Conservation (phyloP, 345 rosid species). For the Eucalyptus tenuipes region DNA sequence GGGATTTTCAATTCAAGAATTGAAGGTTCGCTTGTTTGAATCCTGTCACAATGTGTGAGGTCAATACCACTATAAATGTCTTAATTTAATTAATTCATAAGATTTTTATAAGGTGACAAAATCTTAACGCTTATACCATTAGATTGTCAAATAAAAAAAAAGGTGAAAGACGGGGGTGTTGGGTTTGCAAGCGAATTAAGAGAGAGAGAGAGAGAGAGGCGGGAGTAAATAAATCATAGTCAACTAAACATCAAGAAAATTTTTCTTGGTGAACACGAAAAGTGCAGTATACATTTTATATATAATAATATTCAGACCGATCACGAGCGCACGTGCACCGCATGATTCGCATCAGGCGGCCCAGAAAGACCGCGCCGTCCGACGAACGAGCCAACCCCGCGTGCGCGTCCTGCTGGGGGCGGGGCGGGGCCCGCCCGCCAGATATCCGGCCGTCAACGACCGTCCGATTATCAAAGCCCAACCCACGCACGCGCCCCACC, state of each 20-base stretch:
- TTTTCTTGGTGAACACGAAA: no score
- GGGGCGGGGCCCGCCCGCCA: neutral
- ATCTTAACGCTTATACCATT: rapidly evolving
- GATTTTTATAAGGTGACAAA: rapidly evolving
- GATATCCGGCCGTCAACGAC: neutral
- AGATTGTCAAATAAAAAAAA: no score
- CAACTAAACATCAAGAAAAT: no score
- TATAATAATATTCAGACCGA: neutral
- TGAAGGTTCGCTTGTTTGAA: neutral
- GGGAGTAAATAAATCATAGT: neutral
- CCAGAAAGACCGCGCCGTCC: neutral
- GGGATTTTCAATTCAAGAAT: no score
- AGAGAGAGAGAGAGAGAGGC: neutral
- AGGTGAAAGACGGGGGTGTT: rapidly evolving
- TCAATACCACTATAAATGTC: no score
- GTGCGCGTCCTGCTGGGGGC: no score
- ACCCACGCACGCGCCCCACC: neutral
- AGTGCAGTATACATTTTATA: rapidly evolving
- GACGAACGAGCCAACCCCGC: neutral
- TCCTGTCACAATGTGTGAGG: neutral
- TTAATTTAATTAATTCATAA: rapidly evolving
- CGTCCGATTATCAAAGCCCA: neutral
- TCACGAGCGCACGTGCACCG: neutral
- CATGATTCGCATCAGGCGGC: neutral
- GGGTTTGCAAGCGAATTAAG: neutral